Evolutionary conservation across 2,329 filamentous ascomycete genomes (phyloP), one percentile per base, ranked within the genome.

Genomic region (Calonectria honghensis): DNA sequence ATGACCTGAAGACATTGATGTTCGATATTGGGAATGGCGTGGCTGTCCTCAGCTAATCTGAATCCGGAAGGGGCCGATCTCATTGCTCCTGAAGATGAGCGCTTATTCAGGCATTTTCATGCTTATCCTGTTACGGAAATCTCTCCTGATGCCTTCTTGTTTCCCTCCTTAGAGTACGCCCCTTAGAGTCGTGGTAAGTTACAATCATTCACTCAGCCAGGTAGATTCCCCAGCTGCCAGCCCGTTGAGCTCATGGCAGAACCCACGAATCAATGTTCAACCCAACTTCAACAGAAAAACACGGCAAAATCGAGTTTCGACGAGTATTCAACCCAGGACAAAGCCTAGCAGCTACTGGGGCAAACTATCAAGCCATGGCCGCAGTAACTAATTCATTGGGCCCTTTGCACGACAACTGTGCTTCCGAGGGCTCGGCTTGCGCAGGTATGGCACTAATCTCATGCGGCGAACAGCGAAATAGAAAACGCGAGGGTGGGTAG

Each of bases 281-380:
- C 18, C 6, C 3, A n/a, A n/a, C 41, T 20, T 7, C 18, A 10
- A 45, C 18, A 45, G 41, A 45, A 18, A 45, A 45, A 45, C 18
- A 45, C 7, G 6, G 2, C 7, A 6, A 7, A 45, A n/a, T 41
- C 9, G 2, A n/a, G 1, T 1, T 6, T n/a, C 1, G 16, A 20
- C 1, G 6, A 6, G 16, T 6, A 20, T 45, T n/a, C 16, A n/a
- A 18, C 6, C 18, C 9, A 45, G 18, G 4, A 9, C 16, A 45
- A n/a, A 10, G 16, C 10, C 7, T 9, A n/a, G 18, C 2, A 45
- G 6, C 6, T 7, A 9, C 41, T n/a, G 7, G 9, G 41, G 41
- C 7, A 45, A 45, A 45, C 9, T 18, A 45, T 45, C 18, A n/a
- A n/a, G 18, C 6, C 9, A 45, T n/a, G 41, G 7, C 41, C 10